Base-by-base conservation (phyloP, 1,139 yeast species). In the Suhomyces bribrorum region DNA sequence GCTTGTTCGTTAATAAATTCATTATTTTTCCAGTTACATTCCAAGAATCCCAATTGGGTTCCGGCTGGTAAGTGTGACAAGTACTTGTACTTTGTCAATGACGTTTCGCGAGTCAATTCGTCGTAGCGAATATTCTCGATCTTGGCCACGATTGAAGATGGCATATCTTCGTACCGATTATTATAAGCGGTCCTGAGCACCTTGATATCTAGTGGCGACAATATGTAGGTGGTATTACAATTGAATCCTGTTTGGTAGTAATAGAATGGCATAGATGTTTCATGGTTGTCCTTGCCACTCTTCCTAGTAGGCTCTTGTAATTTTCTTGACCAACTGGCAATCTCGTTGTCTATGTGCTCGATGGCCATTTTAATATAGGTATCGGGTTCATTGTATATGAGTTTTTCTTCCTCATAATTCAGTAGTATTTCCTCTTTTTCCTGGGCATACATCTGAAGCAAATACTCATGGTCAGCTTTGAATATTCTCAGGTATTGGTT, bases 51-150 rank as follows among this genome's bases (percentile, higher is more conserved):
- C 32, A 92, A 62, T 31, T 86, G 85, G 0, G 96, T 82, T 1
- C 97, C 97, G 23, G 79, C 57, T 0, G 99, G 97, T 26, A 89
- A 62, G 60, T 90, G 95, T 1, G 86, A 74, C 41, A 92, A 64
- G 56, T 86, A 89, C 56, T 88, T 90, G 57, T 76, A 76, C 49
- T 81, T 79, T 40, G 79, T 76, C 6, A 82, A 62, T 11, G 86
- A 58, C 45, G 67, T 43, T 62, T 80, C 63, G 52, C 77, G 39
- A 66, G 80, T 38, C 34, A 80, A 69, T 20, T 84, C 90, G 43
- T 77, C 83, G 54, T 77, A 78, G 34, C 72, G 76, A 32, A 90
- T 77, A 56, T 83, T 83, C 50, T 87, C 95, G 12, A 92, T 77
- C 29, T 72, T 75, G 7, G 79, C 78, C 5, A 77, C 63, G 7